Percentiles rank a stretch among this genome's conserved stretches.
These are phyloP conservation scores for Leccinum longicurvipes DNA, from an alignment of 768 basidiomycete species.

Conservation along the genomic window DNA sequence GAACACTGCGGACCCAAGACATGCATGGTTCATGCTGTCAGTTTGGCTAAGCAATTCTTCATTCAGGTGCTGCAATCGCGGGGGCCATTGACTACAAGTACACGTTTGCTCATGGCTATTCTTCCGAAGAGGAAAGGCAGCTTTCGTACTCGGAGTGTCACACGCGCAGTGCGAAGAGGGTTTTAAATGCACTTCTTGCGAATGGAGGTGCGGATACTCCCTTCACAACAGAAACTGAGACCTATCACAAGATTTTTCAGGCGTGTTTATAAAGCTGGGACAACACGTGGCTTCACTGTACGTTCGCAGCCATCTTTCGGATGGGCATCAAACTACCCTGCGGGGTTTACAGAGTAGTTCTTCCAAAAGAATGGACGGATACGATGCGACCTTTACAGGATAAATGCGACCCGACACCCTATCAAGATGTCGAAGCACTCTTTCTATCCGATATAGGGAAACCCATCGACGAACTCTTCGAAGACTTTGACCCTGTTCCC, in stretches of 20 bases:
- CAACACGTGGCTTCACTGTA: conserved; percentile 79
- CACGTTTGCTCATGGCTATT: conserved; percentile 54
- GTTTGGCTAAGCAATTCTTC: conserved; percentile 2
- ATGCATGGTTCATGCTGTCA: conserved; percentile 17
- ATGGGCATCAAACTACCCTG: conserved; percentile 13
- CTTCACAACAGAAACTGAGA: background rate
- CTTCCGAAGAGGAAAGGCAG: conserved; percentile 45
- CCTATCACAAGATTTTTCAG: conserved; percentile 30
- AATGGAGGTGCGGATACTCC: conserved; percentile 66
- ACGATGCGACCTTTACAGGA: conserved; percentile 75
- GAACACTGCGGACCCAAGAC: conserved; percentile 22
- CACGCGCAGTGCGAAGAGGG: conserved; percentile 71
- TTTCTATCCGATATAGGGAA: conserved; percentile 77
- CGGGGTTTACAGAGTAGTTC: conserved; percentile 39
- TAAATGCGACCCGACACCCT: conserved; percentile 86
- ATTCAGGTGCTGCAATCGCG: conserved; percentile 55
- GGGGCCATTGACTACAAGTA: conserved; percentile 71
- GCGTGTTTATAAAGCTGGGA: conserved; percentile 85
- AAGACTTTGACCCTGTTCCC: conserved; percentile 80
- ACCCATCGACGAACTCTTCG: conserved; percentile 72
- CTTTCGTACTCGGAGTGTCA: conserved; percentile 77
- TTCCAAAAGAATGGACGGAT: conserved; percentile 62
- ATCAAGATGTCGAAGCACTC: conserved; percentile 71
- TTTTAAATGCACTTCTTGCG: conserved; percentile 78
- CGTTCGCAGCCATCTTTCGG: conserved; percentile 24